Evolutionary conservation across 495 filamentous ascomycete genomes (phyloP).

Genomic region (Baudoinia panamericana): DNA sequence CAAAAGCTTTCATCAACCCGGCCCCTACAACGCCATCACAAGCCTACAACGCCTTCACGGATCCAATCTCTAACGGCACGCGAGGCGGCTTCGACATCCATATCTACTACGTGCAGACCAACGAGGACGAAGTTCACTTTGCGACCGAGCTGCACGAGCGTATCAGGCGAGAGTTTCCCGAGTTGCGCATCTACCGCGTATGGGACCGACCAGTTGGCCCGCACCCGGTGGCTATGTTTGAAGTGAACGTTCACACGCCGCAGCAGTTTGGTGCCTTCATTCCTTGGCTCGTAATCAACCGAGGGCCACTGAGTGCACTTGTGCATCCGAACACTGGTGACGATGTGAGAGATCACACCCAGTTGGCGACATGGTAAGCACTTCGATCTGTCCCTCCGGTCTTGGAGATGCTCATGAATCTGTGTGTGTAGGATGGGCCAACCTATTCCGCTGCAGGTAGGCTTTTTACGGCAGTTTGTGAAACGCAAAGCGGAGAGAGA

Average conservation of each 20-base stretch:
- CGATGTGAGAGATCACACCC: conserved; percentile 56
- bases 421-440: conserved; percentile 46
- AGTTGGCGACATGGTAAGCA: conserved; percentile 58
- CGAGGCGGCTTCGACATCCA: conserved; percentile 58
- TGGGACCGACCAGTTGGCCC: conserved; percentile 70
- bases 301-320: conserved; percentile 66
- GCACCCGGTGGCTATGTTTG: conserved; percentile 79
- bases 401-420: background rate
- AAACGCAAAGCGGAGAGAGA: too few relatives aligned
- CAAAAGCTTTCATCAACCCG: conserved; percentile 30
- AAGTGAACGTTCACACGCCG: conserved; percentile 77
- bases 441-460: conserved; percentile 52
- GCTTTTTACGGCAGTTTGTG: conserved; percentile 37
- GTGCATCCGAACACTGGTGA: conserved; percentile 49
- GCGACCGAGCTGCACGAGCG: conserved; percentile 63
- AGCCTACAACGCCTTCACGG: conserved; percentile 25
- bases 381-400: background rate
- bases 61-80: conserved; percentile 26
- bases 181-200: conserved; percentile 67
- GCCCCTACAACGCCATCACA: conserved; percentile 10
- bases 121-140: conserved; percentile 47
- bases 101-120: conserved; percentile 54
- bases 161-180: conserved; percentile 75
- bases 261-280: conserved; percentile 75
- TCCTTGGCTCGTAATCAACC: conserved; percentile 69